phyloP scores from a whole-genome alignment of 805 yeast species.

The Hanseniaspora taiwanica region DNA sequence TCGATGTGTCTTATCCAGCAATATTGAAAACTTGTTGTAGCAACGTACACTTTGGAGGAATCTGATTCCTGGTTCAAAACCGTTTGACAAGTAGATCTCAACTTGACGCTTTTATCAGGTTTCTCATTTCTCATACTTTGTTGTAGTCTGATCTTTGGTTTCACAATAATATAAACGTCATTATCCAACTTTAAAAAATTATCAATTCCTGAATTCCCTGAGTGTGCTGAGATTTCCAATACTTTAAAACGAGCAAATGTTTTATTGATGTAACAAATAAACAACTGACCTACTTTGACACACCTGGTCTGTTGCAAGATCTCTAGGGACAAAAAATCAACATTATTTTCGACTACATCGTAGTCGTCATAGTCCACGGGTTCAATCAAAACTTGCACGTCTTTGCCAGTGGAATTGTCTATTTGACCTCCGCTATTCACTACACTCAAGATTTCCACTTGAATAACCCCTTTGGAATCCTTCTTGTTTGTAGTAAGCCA shows the following conservation, averaged over 20 bases:
- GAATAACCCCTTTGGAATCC: slow-evolving; percentile 5
- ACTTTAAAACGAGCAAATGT: slow-evolving; percentile 46
- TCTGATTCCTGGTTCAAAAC: not conserved
- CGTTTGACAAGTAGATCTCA: not conserved
- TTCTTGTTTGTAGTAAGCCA: slow-evolving; percentile 8
- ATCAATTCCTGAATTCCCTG: too few relatives aligned
- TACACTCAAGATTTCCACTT: slow-evolving; percentile 8
- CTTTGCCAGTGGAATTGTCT: too few relatives aligned
- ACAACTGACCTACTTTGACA: slow-evolving; percentile 41
- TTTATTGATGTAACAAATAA: slow-evolving; percentile 61
- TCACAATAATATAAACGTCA: slow-evolving; percentile 51
- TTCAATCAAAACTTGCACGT: slow-evolving; percentile 49
- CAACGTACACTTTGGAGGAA: not conserved
- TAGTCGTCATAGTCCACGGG: slow-evolving; percentile 73
- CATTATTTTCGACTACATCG: slow-evolving; percentile 81
- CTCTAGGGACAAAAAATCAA: slow-evolving; percentile 58
- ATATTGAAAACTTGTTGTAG: not conserved
- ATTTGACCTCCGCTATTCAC: too few relatives aligned
- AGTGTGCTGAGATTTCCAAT: slow-evolving; percentile 32
- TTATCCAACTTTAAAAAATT: slow-evolving; percentile 36
- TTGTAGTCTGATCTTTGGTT: slow-evolving; percentile 44
- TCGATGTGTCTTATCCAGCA: not conserved
- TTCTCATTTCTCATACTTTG: too few relatives aligned
- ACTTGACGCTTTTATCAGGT: too few relatives aligned
- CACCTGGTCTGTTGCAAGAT: slow-evolving; percentile 73